Evolutionary conservation across 306 rosid genomes (phyloP), one percentile per base, ranked within the genome.

Genomic region (Cicer bijugum): DNA sequence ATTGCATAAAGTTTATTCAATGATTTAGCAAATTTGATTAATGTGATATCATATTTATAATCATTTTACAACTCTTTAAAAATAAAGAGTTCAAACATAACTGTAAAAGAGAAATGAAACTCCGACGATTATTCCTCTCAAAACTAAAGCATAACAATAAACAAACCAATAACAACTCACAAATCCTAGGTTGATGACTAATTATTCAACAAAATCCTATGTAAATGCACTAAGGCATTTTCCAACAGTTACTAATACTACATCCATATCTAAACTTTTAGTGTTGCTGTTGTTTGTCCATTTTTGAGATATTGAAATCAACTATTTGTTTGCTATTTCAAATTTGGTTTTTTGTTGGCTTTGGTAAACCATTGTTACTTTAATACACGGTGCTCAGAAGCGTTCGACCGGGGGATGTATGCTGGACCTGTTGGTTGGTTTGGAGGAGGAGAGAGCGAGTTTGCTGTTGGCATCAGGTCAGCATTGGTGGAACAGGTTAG

Each of bases 351-450:
- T 80, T 43, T 9, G 40, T n/a, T 58, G 47, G 28, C 12, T 20
- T 69, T 64, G 10, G 67, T 33, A 23, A 78, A 61, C 6, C 56
- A 52, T 50, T 76, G 42, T 75, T 42, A 39, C 42, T 55, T 65
- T 66, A 33, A 57, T 61, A 42, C 28, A 59, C 57, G 40, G 57
- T 76, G 42, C 83, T 75, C 90, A 94, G 99, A 91, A 78, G 79
- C 88, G 77, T 91, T 94, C 80, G 99, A 94, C 76, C 82, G 97
- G 61, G 99, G 97, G 73, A 94, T 91, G 99, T 94, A 88, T 78
- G 99, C 97, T 66, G 99, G 97, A 67, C 99, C 97, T 59, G 91
- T 94, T 75, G 99, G 99, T 45, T 94, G 97, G 99, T 89, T 94
- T 72, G 97, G 99, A 68, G 97, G 99, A 28, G 97, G 89, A 63